Evolutionary conservation across 2,329 filamentous ascomycete species (phyloP), one percentile per base, ranked within the genome.

Genomic region (Colletotrichum chrysophilum): DNA sequence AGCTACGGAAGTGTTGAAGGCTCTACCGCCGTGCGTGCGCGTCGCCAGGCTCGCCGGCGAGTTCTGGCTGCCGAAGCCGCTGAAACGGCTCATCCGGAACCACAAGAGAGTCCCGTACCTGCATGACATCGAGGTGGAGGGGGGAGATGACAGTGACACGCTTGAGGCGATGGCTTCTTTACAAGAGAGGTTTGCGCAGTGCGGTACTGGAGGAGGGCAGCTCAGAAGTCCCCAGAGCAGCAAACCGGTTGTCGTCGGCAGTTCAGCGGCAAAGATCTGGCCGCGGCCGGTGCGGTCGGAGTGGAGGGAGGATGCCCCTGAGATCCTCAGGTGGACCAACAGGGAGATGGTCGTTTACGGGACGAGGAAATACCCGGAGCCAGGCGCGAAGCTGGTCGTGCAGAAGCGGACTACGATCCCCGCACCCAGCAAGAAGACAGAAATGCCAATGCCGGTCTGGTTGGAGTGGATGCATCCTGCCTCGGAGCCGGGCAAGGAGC

Each of bases 81-180:
- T 21, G 6, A 52, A 52, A 21, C 43, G 43, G 6, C 43, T 52
- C 43, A 21, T 52, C n/a, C 43, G 43, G n/a, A 52, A 52, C n/a
- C 43, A 52, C 43, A 48, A 48, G 38, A 48, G 38, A 48, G 38
- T 48, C 38, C 38, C 18, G 9, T 12, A 48, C 6, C 38, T 52
- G 12, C 43, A 4, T 21, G 43, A 52, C 12, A 52, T 52, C 0
- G 43, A 52, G 43, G 10, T 52, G 43, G 43, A 52, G 43, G 0
- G 0, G n/a, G 43, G 1, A 52, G 43, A 21, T 21, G 10, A 13
- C n/a, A 52, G 43, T 1, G n/a, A 0, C n/a, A 13, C 10, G 43
- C 43, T 0, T 13, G 43, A 21, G n/a, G n/a, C 1, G 43, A 21
- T 52, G n/a, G 10, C 43, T 0, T 52, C n/a, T 1, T 7, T 12